Conservation (phyloP, 192 early-diverging fungal species). For the Pecoramyces ruminantium region DNA sequence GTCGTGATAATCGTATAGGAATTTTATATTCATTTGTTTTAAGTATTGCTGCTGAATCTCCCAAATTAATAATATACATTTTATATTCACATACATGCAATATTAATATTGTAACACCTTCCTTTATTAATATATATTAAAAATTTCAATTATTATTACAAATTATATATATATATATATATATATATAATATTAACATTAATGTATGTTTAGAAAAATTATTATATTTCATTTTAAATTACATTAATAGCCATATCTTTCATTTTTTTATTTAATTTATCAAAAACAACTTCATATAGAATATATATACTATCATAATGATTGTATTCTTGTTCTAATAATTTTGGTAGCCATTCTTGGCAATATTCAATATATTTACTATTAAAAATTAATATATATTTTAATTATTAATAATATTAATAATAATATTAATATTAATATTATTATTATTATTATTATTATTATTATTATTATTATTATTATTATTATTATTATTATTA, state of each 20-base stretch:
- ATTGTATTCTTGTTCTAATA: neutral
- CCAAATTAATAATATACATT: neutral
- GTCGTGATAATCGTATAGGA: neutral
- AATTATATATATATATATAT: no score
- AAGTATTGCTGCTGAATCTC: neutral
- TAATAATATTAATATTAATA: no score
- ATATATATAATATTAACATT: no score
- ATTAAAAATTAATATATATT: no score
- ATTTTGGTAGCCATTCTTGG: neutral
- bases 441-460: no score
- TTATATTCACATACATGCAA: neutral
- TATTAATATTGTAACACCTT: neutral
- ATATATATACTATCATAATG: neutral
- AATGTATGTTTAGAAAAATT: no score
- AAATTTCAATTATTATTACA: no score
- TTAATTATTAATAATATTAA: no score
- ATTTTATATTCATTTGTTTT: neutral
- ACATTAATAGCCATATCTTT: neutral
- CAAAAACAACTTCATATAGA: neutral
- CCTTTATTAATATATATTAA: no score
- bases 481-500: no score
- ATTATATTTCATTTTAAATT: neutral
- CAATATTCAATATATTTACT: neutral
- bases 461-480: no score
- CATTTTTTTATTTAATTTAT: neutral